Percentiles rank a stretch among this genome's conserved stretches.
Evolutionary conservation across 495 filamentous ascomycete species (phyloP).

Genomic region (Penicillium diatomitis): DNA sequence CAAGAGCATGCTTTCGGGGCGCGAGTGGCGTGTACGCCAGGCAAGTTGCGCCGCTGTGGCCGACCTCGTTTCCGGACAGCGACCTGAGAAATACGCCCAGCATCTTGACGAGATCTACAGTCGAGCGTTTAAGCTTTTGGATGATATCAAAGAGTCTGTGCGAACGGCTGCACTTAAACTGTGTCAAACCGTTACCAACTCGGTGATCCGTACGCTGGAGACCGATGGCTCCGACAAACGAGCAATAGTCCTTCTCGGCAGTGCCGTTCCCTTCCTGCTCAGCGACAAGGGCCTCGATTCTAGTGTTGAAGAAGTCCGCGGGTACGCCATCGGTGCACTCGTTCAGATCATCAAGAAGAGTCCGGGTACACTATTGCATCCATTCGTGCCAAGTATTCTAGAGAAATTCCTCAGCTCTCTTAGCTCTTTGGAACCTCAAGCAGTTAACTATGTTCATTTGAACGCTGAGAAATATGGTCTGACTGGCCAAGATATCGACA

Average conservation of each 20-base stretch:
- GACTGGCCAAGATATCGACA: constrained; percentile 77
- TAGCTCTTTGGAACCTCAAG: constrained; percentile 77
- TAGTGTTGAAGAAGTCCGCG: constrained; percentile 72
- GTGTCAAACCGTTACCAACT: constrained; percentile 70
- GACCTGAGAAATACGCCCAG: constrained; percentile 67
- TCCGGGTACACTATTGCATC: constrained; percentile 55
- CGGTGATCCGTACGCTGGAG: constrained; percentile 78
- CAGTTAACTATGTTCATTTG: constrained; percentile 84
- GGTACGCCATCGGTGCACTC: constrained; percentile 62
- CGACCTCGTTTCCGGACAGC: constrained; percentile 70
- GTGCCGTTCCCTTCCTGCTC: constrained; percentile 81
- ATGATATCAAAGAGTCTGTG: constrained; percentile 92
- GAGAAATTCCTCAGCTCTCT: constrained; percentile 71
- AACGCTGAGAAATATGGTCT: constrained; percentile 80
- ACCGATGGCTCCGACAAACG: constrained; percentile 61
- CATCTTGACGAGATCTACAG: constrained; percentile 81
- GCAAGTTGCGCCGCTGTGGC: constrained; percentile 85
- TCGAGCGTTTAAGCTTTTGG: constrained; percentile 67
- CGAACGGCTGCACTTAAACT: constrained; percentile 70
- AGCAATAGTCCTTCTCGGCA: constrained; percentile 66
- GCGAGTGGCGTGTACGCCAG: constrained; percentile 87
- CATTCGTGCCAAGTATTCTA: constrained; percentile 72
- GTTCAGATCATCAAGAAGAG: constrained; percentile 84
- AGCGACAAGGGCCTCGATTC: constrained; percentile 86
- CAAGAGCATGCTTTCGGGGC: constrained; percentile 65